A percentile compares a stretch with the other conserved stretches of the same genome.
These are phyloP conservation scores for Nitzschia palea DNA, from an alignment of 108 stramenopile species.

Conservation along the genomic window DNA sequence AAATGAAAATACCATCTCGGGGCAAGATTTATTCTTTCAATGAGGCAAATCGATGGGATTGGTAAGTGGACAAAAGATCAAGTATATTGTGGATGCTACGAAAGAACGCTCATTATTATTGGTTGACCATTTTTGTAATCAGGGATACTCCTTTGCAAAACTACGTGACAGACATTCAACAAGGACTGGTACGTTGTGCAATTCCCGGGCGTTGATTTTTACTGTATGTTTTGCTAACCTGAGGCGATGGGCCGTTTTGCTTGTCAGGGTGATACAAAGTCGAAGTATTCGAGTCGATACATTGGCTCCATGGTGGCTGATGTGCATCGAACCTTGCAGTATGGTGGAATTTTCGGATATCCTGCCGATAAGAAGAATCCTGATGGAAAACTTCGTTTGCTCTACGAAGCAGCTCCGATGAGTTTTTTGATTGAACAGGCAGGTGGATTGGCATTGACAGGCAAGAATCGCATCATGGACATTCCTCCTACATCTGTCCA, in stretches of 20 bases:
- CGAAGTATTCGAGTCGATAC: conserved; percentile 70
- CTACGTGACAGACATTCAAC: conserved; percentile 29
- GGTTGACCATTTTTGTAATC: neutral
- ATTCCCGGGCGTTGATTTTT: no score
- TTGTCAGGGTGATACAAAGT: conserved; percentile 38
- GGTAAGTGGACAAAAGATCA: conserved; percentile 24
- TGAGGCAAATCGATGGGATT: conserved; percentile 84
- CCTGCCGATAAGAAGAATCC: conserved; percentile 75
- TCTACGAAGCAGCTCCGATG: conserved; percentile 89
- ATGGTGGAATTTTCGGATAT: conserved; percentile 93
- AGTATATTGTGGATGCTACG: neutral
- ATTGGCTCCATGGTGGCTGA: conserved; percentile 95
- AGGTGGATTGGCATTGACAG: conserved; percentile 67
- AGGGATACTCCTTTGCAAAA: neutral
- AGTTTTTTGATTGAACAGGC: conserved; percentile 89
- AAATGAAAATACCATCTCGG: conserved; percentile 72
- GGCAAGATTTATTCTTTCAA: conserved; percentile 89
- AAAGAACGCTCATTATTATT: neutral
- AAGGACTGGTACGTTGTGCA: conserved; percentile 11
- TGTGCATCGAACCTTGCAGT: conserved; percentile 91
- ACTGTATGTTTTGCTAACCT: no score
- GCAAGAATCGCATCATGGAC: conserved; percentile 43
- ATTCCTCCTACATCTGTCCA: conserved; percentile 51
- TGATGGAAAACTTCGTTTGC: conserved; percentile 70
- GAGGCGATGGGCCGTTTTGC: no score